Evolutionary conservation across 2,329 filamentous ascomycete genomes (phyloP).

Genomic region (Diplodia mutila): DNA sequence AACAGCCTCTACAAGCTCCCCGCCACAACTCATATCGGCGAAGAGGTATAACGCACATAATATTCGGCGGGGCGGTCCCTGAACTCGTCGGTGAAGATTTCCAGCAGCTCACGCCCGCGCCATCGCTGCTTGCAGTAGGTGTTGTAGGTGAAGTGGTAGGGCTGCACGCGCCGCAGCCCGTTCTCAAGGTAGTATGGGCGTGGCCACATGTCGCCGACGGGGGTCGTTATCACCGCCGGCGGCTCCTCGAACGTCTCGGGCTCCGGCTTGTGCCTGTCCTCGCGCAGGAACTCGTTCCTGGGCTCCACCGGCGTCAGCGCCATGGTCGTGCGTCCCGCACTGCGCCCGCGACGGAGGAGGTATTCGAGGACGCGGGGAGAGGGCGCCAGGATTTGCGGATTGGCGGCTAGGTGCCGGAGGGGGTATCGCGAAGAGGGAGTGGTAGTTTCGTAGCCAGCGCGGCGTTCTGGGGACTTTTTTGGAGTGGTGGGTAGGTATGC

Average conservation of each 20-base stretch:
- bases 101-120: slow-evolving; percentile 78
- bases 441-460: neutral
- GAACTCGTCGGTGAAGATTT: slow-evolving; percentile 91
- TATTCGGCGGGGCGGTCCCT: slow-evolving; percentile 84
- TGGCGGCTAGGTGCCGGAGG: neutral
- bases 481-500: neutral
- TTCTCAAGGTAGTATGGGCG: slow-evolving; percentile 82
- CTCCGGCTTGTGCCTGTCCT: neutral
- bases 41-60: slow-evolving; percentile 61
- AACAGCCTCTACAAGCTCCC: neutral
- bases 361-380: slow-evolving; percentile 57
- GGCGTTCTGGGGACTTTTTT: slow-evolving; percentile 14
- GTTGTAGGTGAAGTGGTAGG: slow-evolving; percentile 94
- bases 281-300: slow-evolving; percentile 30
- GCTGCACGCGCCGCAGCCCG: slow-evolving; percentile 78
- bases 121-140: slow-evolving; percentile 94
- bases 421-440: neutral
- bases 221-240: slow-evolving; percentile 55
- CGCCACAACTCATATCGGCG: too few species aligned
- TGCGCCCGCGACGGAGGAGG: slow-evolving; percentile 53
- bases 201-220: slow-evolving; percentile 62
- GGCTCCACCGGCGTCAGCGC: slow-evolving; percentile 43
- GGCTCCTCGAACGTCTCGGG: slow-evolving; percentile 47
- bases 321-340: slow-evolving; percentile 47
- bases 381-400: slow-evolving; percentile 47